phyloP scores from a whole-genome alignment of 78 protist species.

The Dictyostelium brefeldianum region DNA sequence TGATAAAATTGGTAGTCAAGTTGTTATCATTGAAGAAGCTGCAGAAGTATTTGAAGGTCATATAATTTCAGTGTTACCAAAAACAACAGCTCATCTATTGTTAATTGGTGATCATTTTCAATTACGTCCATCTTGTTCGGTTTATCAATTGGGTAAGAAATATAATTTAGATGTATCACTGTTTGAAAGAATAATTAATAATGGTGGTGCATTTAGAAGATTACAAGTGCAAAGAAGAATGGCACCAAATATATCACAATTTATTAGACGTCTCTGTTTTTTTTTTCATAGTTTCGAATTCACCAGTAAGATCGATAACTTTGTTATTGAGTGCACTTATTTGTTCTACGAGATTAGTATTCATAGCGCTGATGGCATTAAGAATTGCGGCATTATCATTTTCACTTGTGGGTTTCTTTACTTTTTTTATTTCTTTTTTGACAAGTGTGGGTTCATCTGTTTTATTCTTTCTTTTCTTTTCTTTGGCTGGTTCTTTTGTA shows the following conservation, averaged over 20 bases:
- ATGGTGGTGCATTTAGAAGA: slow-evolving; percentile 1
- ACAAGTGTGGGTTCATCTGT: no score
- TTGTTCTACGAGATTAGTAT: no score
- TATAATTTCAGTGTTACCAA: slow-evolving; percentile 72
- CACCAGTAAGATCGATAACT: no score
- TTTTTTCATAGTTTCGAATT: no score
- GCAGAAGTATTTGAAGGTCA: slow-evolving; percentile 92
- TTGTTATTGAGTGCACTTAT: no score
- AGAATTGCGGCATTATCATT: no score
- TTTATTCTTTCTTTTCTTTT: no score
- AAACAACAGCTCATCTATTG: slow-evolving; percentile 74
- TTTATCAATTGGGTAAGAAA: slow-evolving; percentile 44
- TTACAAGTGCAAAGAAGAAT: slow-evolving; percentile 90
- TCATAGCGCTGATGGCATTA: no score
- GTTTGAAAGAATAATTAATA: slow-evolving; percentile 89
- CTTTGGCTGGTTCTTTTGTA: no score
- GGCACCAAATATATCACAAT: slow-evolving; percentile 89
- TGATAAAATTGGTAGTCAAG: slow-evolving; percentile 5
- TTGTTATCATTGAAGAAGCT: slow-evolving; percentile 80
- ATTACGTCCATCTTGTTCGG: slow-evolving; percentile 85
- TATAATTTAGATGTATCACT: slow-evolving; percentile 81
- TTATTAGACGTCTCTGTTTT: slow-evolving; percentile 61
- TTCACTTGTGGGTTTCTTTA: no score
- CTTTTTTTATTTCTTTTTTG: no score
- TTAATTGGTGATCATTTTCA: slow-evolving; percentile 96